Evolutionary conservation across 805 yeast genomes (phyloP).

Genomic region (Metschnikowia koreensis): DNA sequence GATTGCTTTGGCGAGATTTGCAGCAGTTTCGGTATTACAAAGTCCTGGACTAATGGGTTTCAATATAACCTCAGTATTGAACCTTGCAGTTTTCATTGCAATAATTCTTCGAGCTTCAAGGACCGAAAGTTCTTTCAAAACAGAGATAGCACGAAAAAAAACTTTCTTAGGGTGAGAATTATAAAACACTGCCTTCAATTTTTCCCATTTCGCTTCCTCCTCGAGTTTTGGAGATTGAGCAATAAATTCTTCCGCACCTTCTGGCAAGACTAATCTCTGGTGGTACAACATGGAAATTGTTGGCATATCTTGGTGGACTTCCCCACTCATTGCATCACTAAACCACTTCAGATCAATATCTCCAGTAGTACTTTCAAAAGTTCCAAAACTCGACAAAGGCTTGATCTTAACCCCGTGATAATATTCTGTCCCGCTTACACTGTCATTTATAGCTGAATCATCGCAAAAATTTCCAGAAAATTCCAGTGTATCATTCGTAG

Average conservation of each 20-base stretch:
- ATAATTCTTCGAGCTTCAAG: neutral
- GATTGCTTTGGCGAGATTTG: neutral
- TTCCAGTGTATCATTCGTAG: no score
- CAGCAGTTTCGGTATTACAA: neutral
- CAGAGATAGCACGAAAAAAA: neutral
- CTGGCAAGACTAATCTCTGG: neutral
- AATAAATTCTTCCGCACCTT: slow-evolving; percentile 1
- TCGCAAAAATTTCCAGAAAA: no score
- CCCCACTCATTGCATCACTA: slow-evolving; percentile 3
- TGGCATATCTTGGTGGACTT: slow-evolving; percentile 2
- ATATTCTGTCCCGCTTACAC: neutral
- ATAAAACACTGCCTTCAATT: slow-evolving; percentile 3
- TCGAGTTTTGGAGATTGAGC: neutral
- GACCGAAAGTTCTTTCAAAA: neutral
- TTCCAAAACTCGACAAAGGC: slow-evolving; percentile 1
- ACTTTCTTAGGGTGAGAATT: neutral
- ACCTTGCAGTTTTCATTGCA: neutral
- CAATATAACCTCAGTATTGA: neutral
- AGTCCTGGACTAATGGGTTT: neutral
- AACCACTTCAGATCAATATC: neutral
- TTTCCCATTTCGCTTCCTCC: slow-evolving; percentile 7
- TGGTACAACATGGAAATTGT: slow-evolving; percentile 4
- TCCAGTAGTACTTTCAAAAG: neutral
- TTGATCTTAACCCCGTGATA: neutral
- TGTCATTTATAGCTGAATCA: neutral